Conservation (phyloP, 768 basidiomycete species). For the Mycena chlorophos region DNA sequence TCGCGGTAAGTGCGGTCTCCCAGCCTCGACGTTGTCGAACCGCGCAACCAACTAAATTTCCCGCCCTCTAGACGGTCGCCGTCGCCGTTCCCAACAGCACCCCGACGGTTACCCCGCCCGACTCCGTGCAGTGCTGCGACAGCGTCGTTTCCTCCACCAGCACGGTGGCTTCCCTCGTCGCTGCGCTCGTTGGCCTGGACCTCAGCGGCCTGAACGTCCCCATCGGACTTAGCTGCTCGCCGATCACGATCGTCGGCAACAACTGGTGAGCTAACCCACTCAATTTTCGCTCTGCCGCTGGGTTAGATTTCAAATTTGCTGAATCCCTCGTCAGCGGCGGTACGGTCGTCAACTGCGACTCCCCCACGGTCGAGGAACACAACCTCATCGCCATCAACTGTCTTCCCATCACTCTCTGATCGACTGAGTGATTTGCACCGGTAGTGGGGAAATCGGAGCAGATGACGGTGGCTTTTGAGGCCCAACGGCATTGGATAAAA, state of each 20-base stretch:
- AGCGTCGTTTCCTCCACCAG: constrained; percentile 1
- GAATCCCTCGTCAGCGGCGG: neutral
- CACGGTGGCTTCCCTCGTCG: neutral
- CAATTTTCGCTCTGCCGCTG: neutral
- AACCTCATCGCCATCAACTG: constrained; percentile 1
- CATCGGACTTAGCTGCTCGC: neutral
- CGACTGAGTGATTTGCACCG: too few species aligned
- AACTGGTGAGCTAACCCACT: neutral
- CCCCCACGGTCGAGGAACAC: neutral
- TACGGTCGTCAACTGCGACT: neutral
- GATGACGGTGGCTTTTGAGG: too few species aligned
- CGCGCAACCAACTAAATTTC: neutral
- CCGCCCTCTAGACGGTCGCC: neutral
- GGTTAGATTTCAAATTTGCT: neutral
- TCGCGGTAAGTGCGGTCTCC: neutral
- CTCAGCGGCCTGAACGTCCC: constrained; percentile 1
- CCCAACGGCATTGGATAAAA: too few species aligned
- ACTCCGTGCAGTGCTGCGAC: constrained; percentile 1
- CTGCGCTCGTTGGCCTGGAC: neutral
- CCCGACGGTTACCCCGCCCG: neutral
- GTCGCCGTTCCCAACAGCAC: neutral
- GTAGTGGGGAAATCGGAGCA: too few species aligned
- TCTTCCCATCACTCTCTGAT: neutral
- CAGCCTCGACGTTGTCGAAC: neutral
- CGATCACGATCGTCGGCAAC: neutral